Evolutionary conservation across 345 rosid genomes (phyloP).

Genomic region (Reutealis trisperma): DNA sequence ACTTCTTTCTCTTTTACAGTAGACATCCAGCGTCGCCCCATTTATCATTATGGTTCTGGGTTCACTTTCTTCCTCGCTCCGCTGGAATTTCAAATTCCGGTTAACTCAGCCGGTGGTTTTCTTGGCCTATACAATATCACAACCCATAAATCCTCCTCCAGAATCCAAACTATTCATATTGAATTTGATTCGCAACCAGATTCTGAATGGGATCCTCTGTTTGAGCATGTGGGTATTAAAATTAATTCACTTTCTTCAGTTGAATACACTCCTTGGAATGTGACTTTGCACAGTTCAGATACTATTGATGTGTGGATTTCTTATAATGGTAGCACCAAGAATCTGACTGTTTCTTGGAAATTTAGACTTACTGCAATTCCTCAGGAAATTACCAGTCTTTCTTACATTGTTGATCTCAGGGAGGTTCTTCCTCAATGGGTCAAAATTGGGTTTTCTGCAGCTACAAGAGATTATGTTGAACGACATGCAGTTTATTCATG

Average conservation of each 20-base stretch:
- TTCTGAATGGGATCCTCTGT: slow-evolving; percentile 1
- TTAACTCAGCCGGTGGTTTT: slow-evolving; percentile 42
- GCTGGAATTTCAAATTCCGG: slow-evolving; percentile 37
- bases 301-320: neutral
- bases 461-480: neutral
- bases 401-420: neutral
- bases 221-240: slow-evolving; percentile 8
- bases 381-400: neutral
- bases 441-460: slow-evolving; percentile 5
- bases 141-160: neutral
- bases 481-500: neutral
- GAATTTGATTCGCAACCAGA: slow-evolving; percentile 4
- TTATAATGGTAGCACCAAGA: neutral
- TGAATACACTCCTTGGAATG: neutral
- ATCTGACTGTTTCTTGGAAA: neutral
- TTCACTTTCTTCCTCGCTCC: slow-evolving; percentile 47
- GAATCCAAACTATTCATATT: neutral
- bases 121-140: slow-evolving; percentile 33
- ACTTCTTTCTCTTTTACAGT: slow-evolving; percentile 37
- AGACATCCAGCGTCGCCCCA: neutral
- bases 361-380: neutral
- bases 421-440: slow-evolving; percentile 11
- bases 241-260: slow-evolving; percentile 1
- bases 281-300: neutral
- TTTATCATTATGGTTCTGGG: slow-evolving; percentile 20